These are phyloP conservation scores for Rhizopogon salebrosus DNA, from an alignment of 768 basidiomycete genomes.

Conservation along the genomic window DNA sequence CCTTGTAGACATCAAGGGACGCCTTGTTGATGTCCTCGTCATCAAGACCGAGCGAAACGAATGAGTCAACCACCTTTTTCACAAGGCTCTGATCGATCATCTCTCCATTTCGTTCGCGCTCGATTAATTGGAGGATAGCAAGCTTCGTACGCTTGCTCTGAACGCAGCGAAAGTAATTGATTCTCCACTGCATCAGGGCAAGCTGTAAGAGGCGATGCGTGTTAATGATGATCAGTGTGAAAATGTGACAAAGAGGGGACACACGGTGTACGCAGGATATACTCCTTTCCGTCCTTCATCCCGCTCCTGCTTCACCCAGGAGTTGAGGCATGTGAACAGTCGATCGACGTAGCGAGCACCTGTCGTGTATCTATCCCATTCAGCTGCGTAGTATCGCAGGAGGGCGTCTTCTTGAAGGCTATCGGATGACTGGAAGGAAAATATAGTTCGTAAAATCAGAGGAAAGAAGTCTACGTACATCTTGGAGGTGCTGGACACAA, in stretches of 20 bases:
- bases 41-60: constrained; percentile 92
- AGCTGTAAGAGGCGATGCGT: constrained; percentile 42
- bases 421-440: constrained; percentile 62
- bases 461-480: constrained; percentile 41
- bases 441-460: background rate
- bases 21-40: constrained; percentile 88
- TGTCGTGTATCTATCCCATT: constrained; percentile 96
- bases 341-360: constrained; percentile 98
- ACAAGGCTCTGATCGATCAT: constrained; percentile 88
- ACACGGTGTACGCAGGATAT: constrained; percentile 92
- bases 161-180: constrained; percentile 81
- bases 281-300: constrained; percentile 95
- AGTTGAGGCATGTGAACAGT: constrained; percentile 95
- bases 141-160: constrained; percentile 80
- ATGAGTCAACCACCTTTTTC: constrained; percentile 92
- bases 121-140: constrained; percentile 85
- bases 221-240: constrained; percentile 1
- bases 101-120: constrained; percentile 91
- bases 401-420: constrained; percentile 80
- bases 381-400: constrained; percentile 82
- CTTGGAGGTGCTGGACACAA: constrained; percentile 65
- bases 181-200: constrained; percentile 94
- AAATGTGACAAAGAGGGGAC: constrained; percentile 20
- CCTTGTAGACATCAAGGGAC: constrained; percentile 89
- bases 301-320: constrained; percentile 98